Base-by-base conservation (phyloP, 129 eudicot genomes). In the Lactuca saligna region DNA sequence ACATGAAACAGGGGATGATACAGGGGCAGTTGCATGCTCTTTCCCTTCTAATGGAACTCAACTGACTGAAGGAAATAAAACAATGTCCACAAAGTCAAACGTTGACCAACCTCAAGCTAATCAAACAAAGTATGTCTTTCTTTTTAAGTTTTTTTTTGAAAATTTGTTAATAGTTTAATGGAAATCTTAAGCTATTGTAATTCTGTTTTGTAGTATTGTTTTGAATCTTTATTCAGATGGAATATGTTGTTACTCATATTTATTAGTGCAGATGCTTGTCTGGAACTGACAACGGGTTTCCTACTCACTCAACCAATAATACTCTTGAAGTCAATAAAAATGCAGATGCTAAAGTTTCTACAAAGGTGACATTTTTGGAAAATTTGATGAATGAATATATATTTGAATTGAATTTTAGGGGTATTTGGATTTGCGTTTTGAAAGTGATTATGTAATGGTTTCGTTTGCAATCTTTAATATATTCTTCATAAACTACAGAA, bases 221-320 rank as follows among this genome's bases (percentile, higher is more conserved):
- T 15, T 31, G 71, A 73, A 42, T 53, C 34, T 72, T 71, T 72
- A 72, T 37, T 17, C 62, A 37, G 53, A 17, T 51, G 17, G 41
- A 20, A 61, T 56, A 57, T 57, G 33, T 59, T 31, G 5, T 51
- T 57, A 38, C 74, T 78, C 37, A 11, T 17, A 17, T 72, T 53
- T 44, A 56, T 72, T 42, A 33, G 17, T 75, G 62, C 81, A 86
- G 91, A 78, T 55, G 77, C 74, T 68, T 74, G 15, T 78, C 86
- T 54, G 78, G 77, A 74, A 58, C 41, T 46, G 74, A 66, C 44
- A 86, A 86, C 9, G 74, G 73, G 66, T n/a, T 50, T 64, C 68
- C 65, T 63, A 37, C 41, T 59, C 57, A 54, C 17, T 59, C 70
- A 20, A 67, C 54, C 61, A 50, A 65, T 62, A 50, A 65, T 62